phyloP scores from a whole-genome alignment of 108 stramenopile species.

The Conticribra weissflogii region DNA sequence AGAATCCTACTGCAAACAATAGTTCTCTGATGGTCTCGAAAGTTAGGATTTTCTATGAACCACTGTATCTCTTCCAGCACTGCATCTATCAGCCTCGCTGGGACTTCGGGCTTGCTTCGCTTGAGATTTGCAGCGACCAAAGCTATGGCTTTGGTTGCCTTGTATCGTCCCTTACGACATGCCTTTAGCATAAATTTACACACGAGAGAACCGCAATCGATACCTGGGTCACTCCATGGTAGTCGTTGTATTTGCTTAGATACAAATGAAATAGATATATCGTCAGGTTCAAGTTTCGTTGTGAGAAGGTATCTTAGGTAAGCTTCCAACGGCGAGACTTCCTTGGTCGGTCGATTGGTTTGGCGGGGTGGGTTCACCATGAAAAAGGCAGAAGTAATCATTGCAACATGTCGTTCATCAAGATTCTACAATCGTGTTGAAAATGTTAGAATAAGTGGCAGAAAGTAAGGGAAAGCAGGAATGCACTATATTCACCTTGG shows the following conservation, averaged over 20 bases:
- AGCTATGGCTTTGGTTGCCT: slow-evolving; percentile 78
- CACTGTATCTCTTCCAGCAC: slow-evolving; percentile 89
- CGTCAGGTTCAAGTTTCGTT: slow-evolving; percentile 66
- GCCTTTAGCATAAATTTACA: slow-evolving; percentile 86
- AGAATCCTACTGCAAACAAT: slow-evolving; percentile 85
- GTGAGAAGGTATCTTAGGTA: slow-evolving; percentile 84
- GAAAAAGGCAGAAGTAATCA: slow-evolving; percentile 84
- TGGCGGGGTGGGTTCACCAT: slow-evolving; percentile 79
- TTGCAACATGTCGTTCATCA: slow-evolving; percentile 77
- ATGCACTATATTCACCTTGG: slow-evolving; percentile 59
- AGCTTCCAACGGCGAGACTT: slow-evolving; percentile 81
- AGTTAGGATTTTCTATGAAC: slow-evolving; percentile 82
- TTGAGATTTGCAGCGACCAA: slow-evolving; percentile 80
- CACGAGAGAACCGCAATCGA: slow-evolving; percentile 73
- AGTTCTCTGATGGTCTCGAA: slow-evolving; percentile 88
- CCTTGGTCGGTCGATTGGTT: slow-evolving; percentile 60
- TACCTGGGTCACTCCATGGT: slow-evolving; percentile 87
- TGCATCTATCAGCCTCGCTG: slow-evolving; percentile 80
- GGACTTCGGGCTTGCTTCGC: slow-evolving; percentile 68
- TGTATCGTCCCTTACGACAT: slow-evolving; percentile 86
- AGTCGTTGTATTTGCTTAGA: slow-evolving; percentile 88
- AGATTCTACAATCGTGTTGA: slow-evolving; percentile 52
- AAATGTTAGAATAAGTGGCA: not conserved
- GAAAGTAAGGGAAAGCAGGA: not conserved
- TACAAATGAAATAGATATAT: slow-evolving; percentile 64